Base-by-base conservation (phyloP, 2,329 filamentous ascomycete genomes). In the Colletotrichum paranaense region DNA sequence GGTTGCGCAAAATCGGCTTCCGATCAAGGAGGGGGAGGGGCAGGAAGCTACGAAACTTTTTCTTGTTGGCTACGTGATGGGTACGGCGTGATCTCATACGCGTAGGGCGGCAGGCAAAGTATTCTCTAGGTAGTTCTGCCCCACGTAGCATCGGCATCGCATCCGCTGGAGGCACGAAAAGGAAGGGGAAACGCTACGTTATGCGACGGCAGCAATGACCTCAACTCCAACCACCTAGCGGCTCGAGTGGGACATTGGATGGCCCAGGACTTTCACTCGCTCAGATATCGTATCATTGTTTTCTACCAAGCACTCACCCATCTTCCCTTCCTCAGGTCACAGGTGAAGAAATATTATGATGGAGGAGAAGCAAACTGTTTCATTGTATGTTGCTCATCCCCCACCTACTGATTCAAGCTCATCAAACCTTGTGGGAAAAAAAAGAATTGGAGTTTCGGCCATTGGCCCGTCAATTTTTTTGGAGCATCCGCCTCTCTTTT, bases 11-110 rank as follows among this genome's bases (percentile, higher is more conserved):
- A 72, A 73, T 69, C 70, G 56, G 66, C 52, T 64, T 73, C 71
- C 67, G 67, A 71, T 71, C 60, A 73, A 71, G 67, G 71, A 71
- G 71, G 71, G 71, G 71, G 71, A 71, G 71, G 71, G 67, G 71
- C 67, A 73, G 57, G 56, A 22, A 64, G 53, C 32, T 26, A 71
- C 62, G 49, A 73, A 65, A 49, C 49, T 26, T 49, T 49, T 49
- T 49, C 42, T 22, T 22, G 16, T 35, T 55, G 46, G 49, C 35
- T 73, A 73, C 71, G 42, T 35, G 49, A 12, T 9, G 5, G 53
- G 49, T 73, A 73, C 71, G 46, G 26, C 8, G 11, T 28, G 9
- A 5, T 52, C 9, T 3, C 28, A 42, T 3, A 30, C 35, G 26
- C 12, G 32, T 22, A 19, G 5, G 12, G 26, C 28, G 9, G 22